Conservation (phyloP, 2,329 filamentous ascomycete species). For the Aspergillaceae sp. region DNA sequence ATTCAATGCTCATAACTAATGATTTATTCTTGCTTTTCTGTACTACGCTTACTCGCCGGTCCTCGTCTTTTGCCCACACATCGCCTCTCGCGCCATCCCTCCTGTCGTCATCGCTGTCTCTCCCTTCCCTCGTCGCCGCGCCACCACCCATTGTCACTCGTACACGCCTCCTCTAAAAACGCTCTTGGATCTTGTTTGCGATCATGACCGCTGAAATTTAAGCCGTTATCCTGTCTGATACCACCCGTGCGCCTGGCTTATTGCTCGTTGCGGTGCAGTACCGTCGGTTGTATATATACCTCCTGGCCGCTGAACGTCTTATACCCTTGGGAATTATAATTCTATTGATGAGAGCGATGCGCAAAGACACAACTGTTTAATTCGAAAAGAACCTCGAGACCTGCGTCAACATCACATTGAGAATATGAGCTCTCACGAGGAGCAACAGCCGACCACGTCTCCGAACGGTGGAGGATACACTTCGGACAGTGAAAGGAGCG, state of each 20-base stretch:
- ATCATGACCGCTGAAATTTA: no score
- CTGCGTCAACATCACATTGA: background rate
- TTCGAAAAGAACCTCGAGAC: background rate
- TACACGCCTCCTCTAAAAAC: background rate
- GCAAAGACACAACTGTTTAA: background rate
- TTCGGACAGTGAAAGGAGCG: constrained; percentile 9
- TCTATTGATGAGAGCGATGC: background rate
- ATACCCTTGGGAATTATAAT: no score
- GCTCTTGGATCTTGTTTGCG: background rate
- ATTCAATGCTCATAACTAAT: background rate
- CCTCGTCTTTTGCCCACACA: background rate
- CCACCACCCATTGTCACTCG: background rate
- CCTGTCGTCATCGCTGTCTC: background rate
- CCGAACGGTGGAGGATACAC: constrained; percentile 4
- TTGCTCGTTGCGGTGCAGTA: no score
- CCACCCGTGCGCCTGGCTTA: no score
- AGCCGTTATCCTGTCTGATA: no score
- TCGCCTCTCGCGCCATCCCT: background rate
- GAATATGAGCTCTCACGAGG: background rate
- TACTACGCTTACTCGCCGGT: background rate
- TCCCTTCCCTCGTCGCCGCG: background rate
- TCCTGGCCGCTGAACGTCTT: background rate
- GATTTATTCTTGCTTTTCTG: background rate
- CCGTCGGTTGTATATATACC: background rate
- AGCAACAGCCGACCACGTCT: background rate